Evolutionary conservation across 257 asterid genomes (phyloP), one percentile per base, ranked within the genome.

Genomic region (Penstemon davidsonii): DNA sequence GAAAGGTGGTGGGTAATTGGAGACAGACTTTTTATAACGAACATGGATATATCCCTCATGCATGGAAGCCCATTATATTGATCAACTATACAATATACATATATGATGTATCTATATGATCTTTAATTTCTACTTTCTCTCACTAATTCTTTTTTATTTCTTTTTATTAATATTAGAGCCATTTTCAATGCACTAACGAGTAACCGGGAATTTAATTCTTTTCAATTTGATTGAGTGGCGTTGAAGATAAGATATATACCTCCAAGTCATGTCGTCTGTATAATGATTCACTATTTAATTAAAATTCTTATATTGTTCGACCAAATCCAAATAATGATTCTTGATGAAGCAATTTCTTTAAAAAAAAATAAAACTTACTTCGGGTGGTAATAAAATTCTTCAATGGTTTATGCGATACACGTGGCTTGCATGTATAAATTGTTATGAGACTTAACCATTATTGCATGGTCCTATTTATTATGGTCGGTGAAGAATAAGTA

Each of bases 21-120:
- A 62, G 78, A 80, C 82, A 78, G 8, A 4, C 56, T 8, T 65
- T 68, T 40, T 13, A 50, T 65, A 75, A 57, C 55, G 82, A 85
- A 78, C 88, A 67, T 73, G 85, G 74, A 79, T 76, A 64, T 76
- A 80, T 69, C 73, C 84, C 33, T 64, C 78, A 78, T 85, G 88
- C 88, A 80, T 83, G 88, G 86, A 71, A 85, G 69, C 85, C 83
- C 83, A 83, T 81, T 40, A 50, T 63, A 55, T 47, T 19, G 6
- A 40, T 15, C 47, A 45, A 43, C 37, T 5, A 33, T 8, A 3
- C n/a, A 61, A 25, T 19, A 19, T 19, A 19, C 1, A 19, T 19
- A 19, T 19, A n/a, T n/a, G n/a, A n/a, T n/a, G 18, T 15, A 15
- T 15, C 18, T 15, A 15, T 15, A 15, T 15, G 18, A 15, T 15